A percentile compares a stretch with the other conserved stretches of the same genome.
phyloP scores from a whole-genome alignment of 1,139 yeast species.

The Blastobotrys indianensis region DNA sequence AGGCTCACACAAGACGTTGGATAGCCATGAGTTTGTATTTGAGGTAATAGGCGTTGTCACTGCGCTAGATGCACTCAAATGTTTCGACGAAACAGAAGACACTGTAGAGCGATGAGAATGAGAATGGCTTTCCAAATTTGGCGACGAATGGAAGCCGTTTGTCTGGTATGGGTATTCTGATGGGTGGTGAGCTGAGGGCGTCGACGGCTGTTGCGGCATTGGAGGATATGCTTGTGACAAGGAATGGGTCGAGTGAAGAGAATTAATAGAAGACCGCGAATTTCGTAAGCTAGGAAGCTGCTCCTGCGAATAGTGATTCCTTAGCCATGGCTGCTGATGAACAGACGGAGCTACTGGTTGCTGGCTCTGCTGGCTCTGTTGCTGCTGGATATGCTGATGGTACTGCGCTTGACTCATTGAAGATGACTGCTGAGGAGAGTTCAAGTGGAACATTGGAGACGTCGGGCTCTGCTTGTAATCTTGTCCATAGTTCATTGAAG shows the following conservation, averaged over 20 bases:
- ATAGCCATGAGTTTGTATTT: conserved; percentile 29
- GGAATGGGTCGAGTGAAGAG: conserved; percentile 18
- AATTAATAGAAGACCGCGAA: background rate
- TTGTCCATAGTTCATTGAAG: conserved; percentile 6
- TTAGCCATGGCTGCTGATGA: conserved; percentile 3
- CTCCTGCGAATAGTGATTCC: conserved; percentile 5
- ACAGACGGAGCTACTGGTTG: conserved; percentile 13
- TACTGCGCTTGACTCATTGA: background rate
- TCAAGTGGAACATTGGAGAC: background rate
- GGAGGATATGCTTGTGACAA: conserved; percentile 17
- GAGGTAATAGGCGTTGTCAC: conserved; percentile 25
- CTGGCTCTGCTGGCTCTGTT: conserved; percentile 15
- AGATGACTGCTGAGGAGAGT: conserved; percentile 1
- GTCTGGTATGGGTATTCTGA: conserved; percentile 7
- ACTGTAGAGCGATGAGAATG: conserved; percentile 19
- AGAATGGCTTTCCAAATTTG: conserved; percentile 7
- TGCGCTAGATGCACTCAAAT: conserved; percentile 21
- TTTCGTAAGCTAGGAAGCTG: conserved; percentile 5
- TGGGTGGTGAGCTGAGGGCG: conserved; percentile 14
- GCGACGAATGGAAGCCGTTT: conserved; percentile 7
- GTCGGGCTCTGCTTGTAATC: background rate
- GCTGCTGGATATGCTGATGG: conserved; percentile 3
- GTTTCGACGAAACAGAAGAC: conserved; percentile 18
- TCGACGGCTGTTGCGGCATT: conserved; percentile 17
- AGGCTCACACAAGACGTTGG: conserved; percentile 25